phyloP scores from a whole-genome alignment of 2,329 filamentous ascomycete genomes.

The Aureobasidium sp. region DNA sequence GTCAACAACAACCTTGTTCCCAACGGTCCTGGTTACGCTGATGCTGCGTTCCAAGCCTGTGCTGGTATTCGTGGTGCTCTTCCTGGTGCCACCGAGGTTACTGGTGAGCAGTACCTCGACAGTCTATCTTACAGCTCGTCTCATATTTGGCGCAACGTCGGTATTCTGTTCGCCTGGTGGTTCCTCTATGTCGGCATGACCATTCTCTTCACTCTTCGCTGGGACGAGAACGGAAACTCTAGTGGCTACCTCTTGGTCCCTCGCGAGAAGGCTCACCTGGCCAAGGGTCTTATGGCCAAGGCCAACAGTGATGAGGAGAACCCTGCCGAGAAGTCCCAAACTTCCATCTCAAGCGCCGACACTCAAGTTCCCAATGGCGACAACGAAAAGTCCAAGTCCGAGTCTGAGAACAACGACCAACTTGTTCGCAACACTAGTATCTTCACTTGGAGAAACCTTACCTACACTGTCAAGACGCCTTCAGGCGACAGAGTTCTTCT shows the following conservation, averaged over 20 bases:
- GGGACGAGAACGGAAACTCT: conserved; percentile 46
- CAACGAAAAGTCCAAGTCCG: background rate
- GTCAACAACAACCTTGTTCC: conserved; percentile 35
- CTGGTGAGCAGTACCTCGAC: conserved; percentile 53
- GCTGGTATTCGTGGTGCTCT: conserved; percentile 49
- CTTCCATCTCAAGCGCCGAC: conserved; percentile 12
- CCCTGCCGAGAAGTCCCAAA: conserved; percentile 18
- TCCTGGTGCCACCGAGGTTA: conserved; percentile 46
- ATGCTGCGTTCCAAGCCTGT: conserved; percentile 28
- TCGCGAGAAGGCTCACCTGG: conserved; percentile 45
- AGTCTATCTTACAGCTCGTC: conserved; percentile 42
- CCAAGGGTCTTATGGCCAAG: conserved; percentile 34
- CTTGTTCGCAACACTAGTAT: conserved; percentile 22
- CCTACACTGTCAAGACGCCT: conserved; percentile 58
- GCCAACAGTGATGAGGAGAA: conserved; percentile 34
- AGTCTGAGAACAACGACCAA: conserved; percentile 12
- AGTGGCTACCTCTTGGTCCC: conserved; percentile 54
- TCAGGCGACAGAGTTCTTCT: conserved; percentile 41
- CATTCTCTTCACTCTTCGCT: conserved; percentile 48
- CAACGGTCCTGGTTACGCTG: conserved; percentile 32
- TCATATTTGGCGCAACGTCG: conserved; percentile 51
- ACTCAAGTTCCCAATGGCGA: background rate
- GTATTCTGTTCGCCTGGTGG: conserved; percentile 60
- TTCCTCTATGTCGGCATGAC: conserved; percentile 51
- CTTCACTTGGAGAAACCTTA: conserved; percentile 78